Base-by-base conservation (phyloP, 164 flowering plant species). In the Cinnamomum chago region DNA sequence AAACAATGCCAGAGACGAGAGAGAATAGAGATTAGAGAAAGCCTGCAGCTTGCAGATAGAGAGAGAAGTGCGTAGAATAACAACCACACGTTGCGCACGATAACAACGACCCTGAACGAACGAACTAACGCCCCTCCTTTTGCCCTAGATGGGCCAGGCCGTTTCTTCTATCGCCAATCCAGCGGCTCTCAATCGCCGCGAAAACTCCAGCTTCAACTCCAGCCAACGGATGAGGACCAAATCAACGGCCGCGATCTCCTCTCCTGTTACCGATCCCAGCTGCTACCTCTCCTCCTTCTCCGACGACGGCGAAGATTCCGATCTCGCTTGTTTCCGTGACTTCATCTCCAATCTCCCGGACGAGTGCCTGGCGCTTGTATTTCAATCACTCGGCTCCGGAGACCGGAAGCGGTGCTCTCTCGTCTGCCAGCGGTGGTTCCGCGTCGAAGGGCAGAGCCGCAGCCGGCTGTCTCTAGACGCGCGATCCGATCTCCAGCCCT, bases 381-480 rank as follows among this genome's bases (percentile, higher is more conserved):
- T 95, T 70, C 97, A 91, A 40, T 85, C 79, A 30, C 90, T 95
- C 2, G 77, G 84, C 28, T 74, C 95, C 73, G 87, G 77, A 15
- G 97, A 92, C 78, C 83, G 99, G 69, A 91, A 89, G 23, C 81
- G 74, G 1, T 88, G 92, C 80, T 89, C 98, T 0, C 79, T 91
- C 3, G 98, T 93, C 1, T 92, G 92, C 79, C 81, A 77, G 30
- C 84, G 99, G 51, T 95, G 97, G 97, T 62, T 93, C 23, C 17
- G 40, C 3, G 89, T 92, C 1, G 99, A 95, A 66, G 95, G 97
- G 0, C 89, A 88, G 84, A 86, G 86, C 76, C 97, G 96, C 25
- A 83, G 81, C 67, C 89, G 97, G 1, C 82, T 93, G 47, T 88
- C 97, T 3, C 85, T 96, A n/a, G 83, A 89, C 79, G 97, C 97